phyloP scores from a whole-genome alignment of 2,329 filamentous ascomycete genomes.

The Cercospora sp. region DNA sequence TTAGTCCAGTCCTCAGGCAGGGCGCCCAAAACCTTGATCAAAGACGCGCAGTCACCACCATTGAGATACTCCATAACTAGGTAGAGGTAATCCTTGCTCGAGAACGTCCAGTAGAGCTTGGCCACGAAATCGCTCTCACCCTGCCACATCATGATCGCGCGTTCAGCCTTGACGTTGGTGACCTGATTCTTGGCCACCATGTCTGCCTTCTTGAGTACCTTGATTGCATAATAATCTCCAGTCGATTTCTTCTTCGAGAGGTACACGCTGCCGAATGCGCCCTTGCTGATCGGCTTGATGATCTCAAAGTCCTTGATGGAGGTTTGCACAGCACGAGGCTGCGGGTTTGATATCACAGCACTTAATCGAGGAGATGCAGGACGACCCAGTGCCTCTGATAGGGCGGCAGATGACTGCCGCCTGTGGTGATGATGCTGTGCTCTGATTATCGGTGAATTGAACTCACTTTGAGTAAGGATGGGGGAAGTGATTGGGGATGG shows the following conservation, averaged over 20 bases:
- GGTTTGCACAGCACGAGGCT: constrained; percentile 83
- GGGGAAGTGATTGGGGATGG: constrained; percentile 88
- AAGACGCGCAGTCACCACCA: constrained; percentile 91
- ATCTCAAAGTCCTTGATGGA: constrained; percentile 99
- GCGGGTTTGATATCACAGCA: constrained; percentile 73
- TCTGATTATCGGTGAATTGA: constrained; percentile 70
- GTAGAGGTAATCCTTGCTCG: constrained; percentile 98
- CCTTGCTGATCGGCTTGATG: constrained; percentile 98
- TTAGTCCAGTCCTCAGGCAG: constrained; percentile 97
- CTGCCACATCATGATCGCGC: constrained; percentile 99
- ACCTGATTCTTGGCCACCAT: constrained; percentile 99
- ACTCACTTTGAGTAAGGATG: constrained; percentile 78
- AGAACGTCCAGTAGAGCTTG: constrained; percentile 99
- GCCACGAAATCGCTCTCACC: constrained; percentile 98
- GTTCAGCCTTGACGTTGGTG: constrained; percentile 96
- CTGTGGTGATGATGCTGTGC: constrained; percentile 65
- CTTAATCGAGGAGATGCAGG: constrained; percentile 81
- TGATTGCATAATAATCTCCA: constrained; percentile 97
- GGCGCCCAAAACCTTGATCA: constrained; percentile 91
- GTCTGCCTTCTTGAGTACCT: constrained; percentile 98
- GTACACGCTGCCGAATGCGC: constrained; percentile 96
- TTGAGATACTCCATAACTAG: constrained; percentile 99
- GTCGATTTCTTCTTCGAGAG: constrained; percentile 98
- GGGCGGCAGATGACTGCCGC: constrained; percentile 85
- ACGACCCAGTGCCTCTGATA: constrained; percentile 63